phyloP scores from a whole-genome alignment of 257 asterid genomes.

The Solanum chmielewskii region DNA sequence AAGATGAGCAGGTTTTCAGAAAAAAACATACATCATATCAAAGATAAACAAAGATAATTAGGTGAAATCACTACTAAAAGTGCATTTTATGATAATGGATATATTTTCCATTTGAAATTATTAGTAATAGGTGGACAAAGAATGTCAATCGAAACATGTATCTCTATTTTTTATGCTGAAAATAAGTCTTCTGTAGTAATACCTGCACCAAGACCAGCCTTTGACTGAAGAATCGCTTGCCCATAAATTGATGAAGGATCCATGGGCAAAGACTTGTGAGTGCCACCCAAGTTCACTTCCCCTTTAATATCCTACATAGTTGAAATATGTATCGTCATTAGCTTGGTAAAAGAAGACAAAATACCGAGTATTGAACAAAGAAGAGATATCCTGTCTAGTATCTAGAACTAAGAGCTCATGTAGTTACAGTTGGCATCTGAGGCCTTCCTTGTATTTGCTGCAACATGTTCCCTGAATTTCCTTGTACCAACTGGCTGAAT shows the following conservation, averaged over 20 bases:
- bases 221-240: slow-evolving; percentile 88
- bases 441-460: slow-evolving; percentile 97
- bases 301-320: slow-evolving; percentile 60
- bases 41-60: not conserved
- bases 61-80: not conserved
- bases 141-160: not conserved
- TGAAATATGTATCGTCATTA: not conserved
- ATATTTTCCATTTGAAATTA: not conserved
- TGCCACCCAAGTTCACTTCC: slow-evolving; percentile 60
- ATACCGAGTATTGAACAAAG: not conserved
- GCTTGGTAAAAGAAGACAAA: not conserved
- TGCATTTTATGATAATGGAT: not conserved
- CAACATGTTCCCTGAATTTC: slow-evolving; percentile 80
- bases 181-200: not conserved
- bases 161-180: not conserved
- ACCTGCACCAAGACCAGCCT: slow-evolving; percentile 97
- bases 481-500: slow-evolving; percentile 89
- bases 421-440: slow-evolving; percentile 63
- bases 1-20: not conserved
- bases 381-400: not conserved
- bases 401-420: not conserved
- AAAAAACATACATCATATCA: not conserved
- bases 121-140: not conserved
- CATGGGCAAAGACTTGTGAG: slow-evolving; percentile 72
- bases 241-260: slow-evolving; percentile 92